phyloP scores from a whole-genome alignment of 495 filamentous ascomycete species.

The Penicillium canescens region DNA sequence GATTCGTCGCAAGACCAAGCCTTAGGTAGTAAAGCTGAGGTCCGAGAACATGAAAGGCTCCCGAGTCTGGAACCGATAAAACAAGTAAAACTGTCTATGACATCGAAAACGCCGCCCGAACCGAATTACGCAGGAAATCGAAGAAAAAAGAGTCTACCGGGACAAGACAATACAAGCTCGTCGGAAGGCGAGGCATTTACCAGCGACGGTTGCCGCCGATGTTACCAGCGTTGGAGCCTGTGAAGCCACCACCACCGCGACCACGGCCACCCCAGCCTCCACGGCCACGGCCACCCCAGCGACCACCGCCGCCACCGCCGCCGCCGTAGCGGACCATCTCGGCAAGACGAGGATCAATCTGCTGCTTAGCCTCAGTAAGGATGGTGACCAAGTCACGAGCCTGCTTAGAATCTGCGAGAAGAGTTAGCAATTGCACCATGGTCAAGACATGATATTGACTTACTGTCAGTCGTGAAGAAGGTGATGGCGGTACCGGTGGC shows the following conservation, averaged over 20 bases:
- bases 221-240: slow-evolving; percentile 64
- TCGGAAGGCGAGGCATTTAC: slow-evolving; percentile 33
- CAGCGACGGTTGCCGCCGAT: slow-evolving; percentile 63
- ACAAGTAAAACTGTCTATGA: slow-evolving; percentile 45
- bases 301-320: slow-evolving; percentile 75
- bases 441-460: slow-evolving; percentile 38
- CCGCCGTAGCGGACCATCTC: slow-evolving; percentile 95
- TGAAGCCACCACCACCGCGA: slow-evolving; percentile 50
- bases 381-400: slow-evolving; percentile 93
- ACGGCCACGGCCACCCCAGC: slow-evolving; percentile 65
- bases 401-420: slow-evolving; percentile 79
- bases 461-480: slow-evolving; percentile 97
- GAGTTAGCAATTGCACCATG: slow-evolving; percentile 30
- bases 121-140: slow-evolving; percentile 41
- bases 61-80: slow-evolving; percentile 18
- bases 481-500: slow-evolving; percentile 88
- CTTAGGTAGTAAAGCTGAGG: slow-evolving; percentile 9
- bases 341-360: slow-evolving; percentile 90
- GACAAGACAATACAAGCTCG: slow-evolving; percentile 33
- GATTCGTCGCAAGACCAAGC: slow-evolving; percentile 14
- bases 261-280: slow-evolving; percentile 58
- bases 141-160: slow-evolving; percentile 39
- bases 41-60: slow-evolving; percentile 9
- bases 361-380: slow-evolving; percentile 95
- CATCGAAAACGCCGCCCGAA: slow-evolving; percentile 45